phyloP scores from a whole-genome alignment of 768 basidiomycete species.

The Omphalotus guepiniiformis region DNA sequence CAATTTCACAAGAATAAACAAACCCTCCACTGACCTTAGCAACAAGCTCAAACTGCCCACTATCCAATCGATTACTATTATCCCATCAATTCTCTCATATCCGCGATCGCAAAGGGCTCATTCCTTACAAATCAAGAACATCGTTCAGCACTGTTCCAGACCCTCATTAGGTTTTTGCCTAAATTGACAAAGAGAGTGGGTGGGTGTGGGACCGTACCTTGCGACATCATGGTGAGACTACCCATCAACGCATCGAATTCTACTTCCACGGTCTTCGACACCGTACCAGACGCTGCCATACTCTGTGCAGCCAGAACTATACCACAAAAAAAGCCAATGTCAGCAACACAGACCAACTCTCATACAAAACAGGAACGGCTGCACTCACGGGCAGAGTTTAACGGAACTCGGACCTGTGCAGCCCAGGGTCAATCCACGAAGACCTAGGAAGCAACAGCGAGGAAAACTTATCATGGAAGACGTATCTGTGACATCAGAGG shows the following conservation, averaged over 20 bases:
- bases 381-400: slow-evolving; percentile 42
- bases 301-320: slow-evolving; percentile 66
- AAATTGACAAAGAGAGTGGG: background rate
- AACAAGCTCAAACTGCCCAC: slow-evolving; percentile 59
- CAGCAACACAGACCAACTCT: slow-evolving; percentile 58
- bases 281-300: slow-evolving; percentile 53
- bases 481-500: slow-evolving; percentile 33
- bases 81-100: background rate
- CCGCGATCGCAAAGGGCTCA: no score
- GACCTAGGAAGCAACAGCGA: slow-evolving; percentile 57
- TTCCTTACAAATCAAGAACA: slow-evolving; percentile 51
- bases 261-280: slow-evolving; percentile 51
- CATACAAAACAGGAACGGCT: slow-evolving; percentile 67
- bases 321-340: background rate
- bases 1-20: background rate
- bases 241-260: slow-evolving; percentile 68
- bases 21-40: slow-evolving; percentile 23
- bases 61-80: slow-evolving; percentile 62
- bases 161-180: no score
- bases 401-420: slow-evolving; percentile 52
- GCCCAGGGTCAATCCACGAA: slow-evolving; percentile 16
- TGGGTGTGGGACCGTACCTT: slow-evolving; percentile 34
- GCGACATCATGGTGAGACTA: slow-evolving; percentile 69
- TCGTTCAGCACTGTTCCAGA: slow-evolving; percentile 50
- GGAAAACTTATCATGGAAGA: slow-evolving; percentile 53